Base-by-base conservation (phyloP, 2,329 filamentous ascomycete genomes). In the Fusarium humuli region DNA sequence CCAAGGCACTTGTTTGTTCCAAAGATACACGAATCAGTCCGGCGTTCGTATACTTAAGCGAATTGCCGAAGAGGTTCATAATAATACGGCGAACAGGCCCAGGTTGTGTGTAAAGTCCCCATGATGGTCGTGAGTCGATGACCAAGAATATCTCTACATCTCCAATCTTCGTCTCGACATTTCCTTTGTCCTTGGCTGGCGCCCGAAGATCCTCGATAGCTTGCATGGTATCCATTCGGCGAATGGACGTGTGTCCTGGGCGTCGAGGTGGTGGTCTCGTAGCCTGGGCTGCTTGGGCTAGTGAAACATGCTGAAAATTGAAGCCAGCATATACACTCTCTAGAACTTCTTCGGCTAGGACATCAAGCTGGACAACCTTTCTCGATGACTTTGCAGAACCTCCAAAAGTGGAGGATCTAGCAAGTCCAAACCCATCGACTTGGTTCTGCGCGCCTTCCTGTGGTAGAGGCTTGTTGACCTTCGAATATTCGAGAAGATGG, bases 61-160 rank as follows among this genome's bases (percentile, higher is more conserved):
- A 82, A 71, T 91, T 91, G 11, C 87, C 87, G 37, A 90, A 85
- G 0, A 91, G 66, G 45, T 91, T 91, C 86, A 90, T 88, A 25
- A 90, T 80, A 25, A 91, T 86, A 2, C 87, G 83, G 16, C 82
- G 77, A 12, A 83, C 67, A 0, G 82, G 82, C 1, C 88, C 88
- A 0, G 86, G 82, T 45, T 90, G 85, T 0, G 85, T 84, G 20
- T 83, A 79, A 70, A 88, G 89, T 2, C 79, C 76, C 87, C 88
- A 90, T 12, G 74, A 81, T 69, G 55, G 81, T 65, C 23, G 80
- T 61, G 74, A 81, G 5, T 85, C 82, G 14, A 90, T 69, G 0
- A 61, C 67, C 0, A 77, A 45, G n/a, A 85, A 73, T 6, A 78
- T 60, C 0, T 71, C 66, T 1, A 77, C 72, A 5, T 76, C 68